Base-by-base conservation (phyloP, 345 rosid genomes). In the Murraya koenigii region DNA sequence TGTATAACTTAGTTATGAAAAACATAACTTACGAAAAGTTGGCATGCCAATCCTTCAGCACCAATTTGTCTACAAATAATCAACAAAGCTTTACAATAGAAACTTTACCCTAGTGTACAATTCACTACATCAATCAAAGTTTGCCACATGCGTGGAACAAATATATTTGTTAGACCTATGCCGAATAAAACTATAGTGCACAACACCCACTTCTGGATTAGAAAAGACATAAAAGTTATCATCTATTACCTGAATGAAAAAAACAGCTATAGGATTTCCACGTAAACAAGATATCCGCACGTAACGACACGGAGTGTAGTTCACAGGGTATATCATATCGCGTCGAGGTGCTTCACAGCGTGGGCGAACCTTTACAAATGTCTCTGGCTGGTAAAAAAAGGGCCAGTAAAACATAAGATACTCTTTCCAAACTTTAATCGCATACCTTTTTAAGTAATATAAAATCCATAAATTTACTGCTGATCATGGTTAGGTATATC, bases 271-370 rank as follows among this genome's bases (percentile, higher is more conserved):
- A 15, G 97, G 97, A 79, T 88, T 93, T 80, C 97, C 97, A 54
- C 97, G 88, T 78, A 93, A 80, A 81, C 97, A 93, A 78, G 97
- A 91, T 83, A 93, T 90, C 68, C 94, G 87, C 25, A 93, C 94
- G 44, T 88, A 93, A 73, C 95, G 90, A 74, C 94, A 91, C 69
- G 97, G 95, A 82, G 88, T 87, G 82, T 93, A 93, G 83, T 91
- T 91, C 86, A 84, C 83, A 72, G 90, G 93, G 77, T 91, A 93
- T 79, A 87, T 85, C 92, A 93, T 86, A 81, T 93, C 97, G 63
- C 95, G 93, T 38, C 97, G 94, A 72, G 97, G 97, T 59, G 95
- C 97, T 87, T 93, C 97, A 83, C 95, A 93, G 22, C 95, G 92
- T 15, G 97, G 93, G 36, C 97, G 92, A 82, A 87, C 95, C 81